Conservation (phyloP, 768 basidiomycete genomes). For the Mrakia gelida region DNA sequence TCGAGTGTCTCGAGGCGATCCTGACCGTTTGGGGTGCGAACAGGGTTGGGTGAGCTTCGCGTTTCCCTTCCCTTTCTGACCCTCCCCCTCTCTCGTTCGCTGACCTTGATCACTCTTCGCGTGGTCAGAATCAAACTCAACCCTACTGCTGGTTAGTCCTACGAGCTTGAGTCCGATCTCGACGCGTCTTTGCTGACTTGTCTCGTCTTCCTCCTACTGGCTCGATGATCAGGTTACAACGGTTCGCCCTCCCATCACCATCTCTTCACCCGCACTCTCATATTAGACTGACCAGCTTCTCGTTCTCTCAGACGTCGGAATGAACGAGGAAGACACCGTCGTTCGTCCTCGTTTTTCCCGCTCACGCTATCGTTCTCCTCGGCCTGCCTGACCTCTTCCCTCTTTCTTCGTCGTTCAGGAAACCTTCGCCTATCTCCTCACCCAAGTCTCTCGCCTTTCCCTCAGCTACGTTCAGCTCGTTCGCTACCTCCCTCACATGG, state of each 20-base stretch:
- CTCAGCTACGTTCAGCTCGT: constrained; percentile 53
- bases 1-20: constrained; percentile 56
- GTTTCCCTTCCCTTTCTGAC: no score
- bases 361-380: no score
- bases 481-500: neutral
- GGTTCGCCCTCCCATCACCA: no score
- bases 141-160: constrained; percentile 57
- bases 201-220: neutral
- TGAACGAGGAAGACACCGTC: constrained; percentile 30
- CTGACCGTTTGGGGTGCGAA: constrained; percentile 56
- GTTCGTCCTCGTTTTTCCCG: neutral
- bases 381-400: no score
- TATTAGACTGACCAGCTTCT: no score
- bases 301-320: constrained; percentile 33
- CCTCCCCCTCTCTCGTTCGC: no score
- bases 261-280: no score
- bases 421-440: constrained; percentile 50
- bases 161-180: constrained; percentile 30
- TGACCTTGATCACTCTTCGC: no score
- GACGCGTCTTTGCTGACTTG: constrained; percentile 14
- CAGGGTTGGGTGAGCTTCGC: constrained; percentile 38
- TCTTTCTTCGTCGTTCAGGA: neutral
- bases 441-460: constrained; percentile 51
- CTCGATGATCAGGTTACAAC: neutral
- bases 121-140: constrained; percentile 51